phyloP scores from a whole-genome alignment of 1,284 basidiomycete genomes.

The Heliocybe sulcata region DNA sequence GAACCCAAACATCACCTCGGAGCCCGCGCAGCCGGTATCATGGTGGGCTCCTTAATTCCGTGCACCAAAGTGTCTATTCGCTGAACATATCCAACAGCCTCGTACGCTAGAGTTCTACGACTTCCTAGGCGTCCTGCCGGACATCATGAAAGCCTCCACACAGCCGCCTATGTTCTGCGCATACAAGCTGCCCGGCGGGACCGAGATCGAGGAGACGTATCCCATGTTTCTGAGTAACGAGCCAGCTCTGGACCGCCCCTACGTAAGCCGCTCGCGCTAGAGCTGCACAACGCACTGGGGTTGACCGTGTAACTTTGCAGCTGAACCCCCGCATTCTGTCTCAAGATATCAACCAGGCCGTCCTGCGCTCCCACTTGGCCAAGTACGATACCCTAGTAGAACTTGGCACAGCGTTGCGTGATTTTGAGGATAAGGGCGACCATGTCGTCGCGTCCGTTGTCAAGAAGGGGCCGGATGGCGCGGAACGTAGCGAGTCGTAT shows the following conservation, averaged over 20 bases:
- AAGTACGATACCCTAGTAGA: constrained; percentile 20
- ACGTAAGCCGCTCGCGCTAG: neutral
- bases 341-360: constrained; percentile 19
- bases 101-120: constrained; percentile 22
- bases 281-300: neutral
- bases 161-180: constrained; percentile 3
- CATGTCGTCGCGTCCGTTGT: constrained; percentile 13
- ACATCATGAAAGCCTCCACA: constrained; percentile 12
- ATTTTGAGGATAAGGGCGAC: constrained; percentile 17
- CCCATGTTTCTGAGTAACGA: neutral
- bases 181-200: constrained; percentile 7
- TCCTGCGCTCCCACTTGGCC: constrained; percentile 22
- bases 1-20: constrained; percentile 10
- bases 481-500: neutral
- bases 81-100: constrained; percentile 15
- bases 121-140: constrained; percentile 16
- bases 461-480: neutral
- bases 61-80: too few relatives aligned
- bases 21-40: neutral
- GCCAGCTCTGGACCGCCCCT: neutral
- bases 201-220: neutral
- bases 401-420: constrained; percentile 19
- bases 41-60: neutral
- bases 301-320: neutral
- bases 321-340: constrained; percentile 11